Base-by-base conservation (phyloP, 2,329 filamentous ascomycete genomes). In the Chrysoporthe austroafricana region DNA sequence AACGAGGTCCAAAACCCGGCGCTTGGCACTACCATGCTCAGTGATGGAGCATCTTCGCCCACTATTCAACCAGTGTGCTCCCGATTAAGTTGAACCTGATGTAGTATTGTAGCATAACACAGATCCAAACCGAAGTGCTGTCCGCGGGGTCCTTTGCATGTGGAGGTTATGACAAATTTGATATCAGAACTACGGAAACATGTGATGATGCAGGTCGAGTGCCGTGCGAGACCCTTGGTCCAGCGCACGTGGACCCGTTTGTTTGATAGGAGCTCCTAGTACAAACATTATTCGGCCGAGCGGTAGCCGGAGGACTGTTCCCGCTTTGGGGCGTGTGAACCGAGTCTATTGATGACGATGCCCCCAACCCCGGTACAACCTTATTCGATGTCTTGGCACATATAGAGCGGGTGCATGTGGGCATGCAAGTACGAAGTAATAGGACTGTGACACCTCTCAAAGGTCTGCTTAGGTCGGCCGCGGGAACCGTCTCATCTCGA, bases 311-410 rank as follows among this genome's bases (percentile, higher is more conserved):
- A 44, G 13, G 26, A 18, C 26, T n/a, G 32, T n/a, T 50, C 36
- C 60, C 60, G 8, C 18, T 36, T 62, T 50, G 14, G 43, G 60
- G 18, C 32, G 9, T n/a, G 16, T 34, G 44, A 36, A 21, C 60
- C 60, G 60, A 44, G 18, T 62, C 60, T 62, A 62, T 62, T 62
- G 46, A 62, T 36, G 32, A n/a, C 44, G 16, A 62, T 36, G 44
- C 2, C 21, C n/a, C 39, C 21, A 13, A 32, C n/a, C 14, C 21
- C 18, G 26, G 14, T 26, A 11, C 26, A 21, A 26, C 43, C 46
- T 16, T 44, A 44, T 16, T 50, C 21, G 26, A 62, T 36, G 32
- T 5, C 42, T 61, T 61, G 58, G 58, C 14, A 9, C 26, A 61
- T 52, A 66, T 57, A 21, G 32, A 18, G 21, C 36, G 13, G 18